Evolutionary conservation across 208 protist species (phyloP), one percentile per base, ranked within the genome.

Genomic region (Trypanosoma boissoni): DNA sequence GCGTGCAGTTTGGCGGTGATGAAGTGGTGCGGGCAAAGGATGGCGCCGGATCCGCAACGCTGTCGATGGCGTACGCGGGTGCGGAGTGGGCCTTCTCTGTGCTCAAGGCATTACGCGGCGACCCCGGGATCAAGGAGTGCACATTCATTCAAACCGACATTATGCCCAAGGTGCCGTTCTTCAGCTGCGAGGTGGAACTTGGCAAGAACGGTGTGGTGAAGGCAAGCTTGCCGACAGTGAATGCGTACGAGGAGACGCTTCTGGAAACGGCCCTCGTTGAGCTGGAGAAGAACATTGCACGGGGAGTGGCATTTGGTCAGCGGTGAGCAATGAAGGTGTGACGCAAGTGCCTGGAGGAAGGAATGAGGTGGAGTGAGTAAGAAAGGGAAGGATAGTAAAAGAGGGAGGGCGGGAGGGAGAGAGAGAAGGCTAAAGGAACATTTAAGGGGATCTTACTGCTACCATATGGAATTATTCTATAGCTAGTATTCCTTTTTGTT

Each of bases 21-120:
- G 89, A 95, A 64, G 86, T 95, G 32, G 89, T 95, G 55, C 82
- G 86, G 76, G 89, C 89, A 24, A 95, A 95, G 74, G 80, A 76
- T 1, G 89, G 89, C 3, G 77, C 69, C 9, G 89, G 89, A 46
- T 95, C 89, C 26, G 89, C 89, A 8, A 95, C 89, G 29, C 78
- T 94, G 23, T 82, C 79, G 29, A 80, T 81, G 37, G 83, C 78
- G 14, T 72, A 66, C 48, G 83, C 76, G 9, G 77, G 62, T 0
- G 68, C 74, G 16, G 79, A 93, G 61, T 96, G 84, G 80, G 42
- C 80, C 0, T 57, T 68, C 26, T 68, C 79, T 10, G 64, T 91
- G 21, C 49, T 96, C 9, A 79, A 81, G 58, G 87, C 83, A 8
- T 63, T 92, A 31, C 58, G 74, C 20, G 87, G 84, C 0, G 83